These are phyloP conservation scores for Saccharomycopsis malanga DNA, from an alignment of 805 yeast genomes.

Conservation along the genomic window DNA sequence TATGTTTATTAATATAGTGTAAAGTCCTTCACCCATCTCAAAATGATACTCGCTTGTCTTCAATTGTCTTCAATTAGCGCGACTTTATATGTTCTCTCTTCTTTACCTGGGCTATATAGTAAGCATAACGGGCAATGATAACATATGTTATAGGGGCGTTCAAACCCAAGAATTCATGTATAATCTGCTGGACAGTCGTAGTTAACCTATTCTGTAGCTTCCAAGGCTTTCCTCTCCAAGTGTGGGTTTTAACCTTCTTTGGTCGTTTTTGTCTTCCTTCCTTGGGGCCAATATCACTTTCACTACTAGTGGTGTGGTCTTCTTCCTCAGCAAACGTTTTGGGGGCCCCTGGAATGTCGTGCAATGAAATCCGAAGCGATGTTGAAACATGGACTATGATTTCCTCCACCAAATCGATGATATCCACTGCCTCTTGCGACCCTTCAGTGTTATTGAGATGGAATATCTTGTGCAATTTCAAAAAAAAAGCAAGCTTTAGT, in stretches of 20 bases:
- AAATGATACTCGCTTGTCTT: too few species aligned
- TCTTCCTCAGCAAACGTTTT: too few species aligned
- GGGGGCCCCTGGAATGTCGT: neutral
- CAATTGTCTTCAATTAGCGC: neutral
- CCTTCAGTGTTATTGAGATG: neutral
- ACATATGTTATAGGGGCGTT: neutral
- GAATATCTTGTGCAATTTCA: neutral
- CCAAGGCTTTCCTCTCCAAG: conserved; percentile 12
- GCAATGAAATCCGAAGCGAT: neutral
- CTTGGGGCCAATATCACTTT: neutral
- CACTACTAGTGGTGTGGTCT: neutral
- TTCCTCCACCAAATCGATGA: neutral
- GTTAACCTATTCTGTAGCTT: neutral
- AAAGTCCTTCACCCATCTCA: too few species aligned
- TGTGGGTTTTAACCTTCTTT: conserved; percentile 2
- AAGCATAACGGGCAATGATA: conserved; percentile 2
- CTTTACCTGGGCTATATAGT: conserved; percentile 7
- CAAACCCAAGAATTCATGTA: neutral
- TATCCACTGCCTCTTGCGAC: neutral
- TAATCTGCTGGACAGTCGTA: neutral
- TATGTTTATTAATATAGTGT: too few species aligned
- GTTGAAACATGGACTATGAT: neutral
- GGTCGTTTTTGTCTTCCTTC: neutral
- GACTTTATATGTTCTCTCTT: neutral
- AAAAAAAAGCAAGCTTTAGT: neutral